Evolutionary conservation across 108 stramenopile genomes (phyloP), one percentile per base, ranked within the genome.

Genomic region (Pseudonitzschia pungens): DNA sequence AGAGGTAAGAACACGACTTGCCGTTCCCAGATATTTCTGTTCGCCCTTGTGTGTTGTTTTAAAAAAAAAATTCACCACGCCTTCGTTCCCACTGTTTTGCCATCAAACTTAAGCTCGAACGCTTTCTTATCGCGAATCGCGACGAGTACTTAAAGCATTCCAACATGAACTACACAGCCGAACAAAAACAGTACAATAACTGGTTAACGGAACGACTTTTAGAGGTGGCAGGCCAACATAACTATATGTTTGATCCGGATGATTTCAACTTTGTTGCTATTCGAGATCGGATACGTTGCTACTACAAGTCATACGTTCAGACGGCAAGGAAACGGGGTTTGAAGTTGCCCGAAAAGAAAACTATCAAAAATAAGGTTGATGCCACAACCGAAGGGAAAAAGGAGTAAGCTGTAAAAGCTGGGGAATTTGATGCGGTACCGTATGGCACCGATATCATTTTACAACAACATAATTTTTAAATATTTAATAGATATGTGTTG

Each of bases 141-240:
- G 93, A 94, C 48, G 90, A 91, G 69, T 94, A 94, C 69, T 73
- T 94, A 16, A 84, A 84, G 28, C 93, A 94, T 65, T 92, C 90
- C 8, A 83, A 85, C 33, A 82, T 89, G 74, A 94, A 94, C 79
- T 94, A 94, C 81, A 92, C 93, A 28, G 84, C 86, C 62, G 85
- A 92, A 53, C 93, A 94, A 70, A 94, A 94, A 73, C 86, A 92
- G 70, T 94, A 90, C 77, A 94, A 94, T 77, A 94, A 94, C 71
- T 84, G 83, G 81, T 80, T 94, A n/a, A 94, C 93, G 0, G 85
- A 89, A 33, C 82, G 86, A 16, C 76, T 92, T 63, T 64, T 94
- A 28, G 78, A 87, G 75, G 81, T 90, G 27, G 93, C 93, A 18
- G 81, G 70, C 18, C 69, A 79, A 54, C 78, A 87, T 70, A 80